Evolutionary conservation across 306 rosid genomes (phyloP), one percentile per base, ranked within the genome.

Genomic region (Vigna reflexopilosa): DNA sequence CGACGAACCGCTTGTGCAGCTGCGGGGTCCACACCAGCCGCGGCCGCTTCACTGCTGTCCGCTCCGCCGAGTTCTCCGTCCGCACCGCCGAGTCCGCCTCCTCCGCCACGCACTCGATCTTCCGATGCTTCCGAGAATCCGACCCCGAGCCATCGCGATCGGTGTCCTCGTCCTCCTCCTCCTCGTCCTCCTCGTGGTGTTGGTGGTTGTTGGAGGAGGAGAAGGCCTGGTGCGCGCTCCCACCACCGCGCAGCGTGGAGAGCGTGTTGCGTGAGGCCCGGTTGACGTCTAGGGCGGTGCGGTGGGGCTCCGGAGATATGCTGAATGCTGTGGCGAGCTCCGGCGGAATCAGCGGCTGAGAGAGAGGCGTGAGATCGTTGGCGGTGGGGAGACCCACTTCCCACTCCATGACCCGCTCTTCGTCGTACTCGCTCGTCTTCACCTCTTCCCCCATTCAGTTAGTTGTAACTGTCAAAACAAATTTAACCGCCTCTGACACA

Each of bases 21-120:
- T 93, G 96, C 30, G 99, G 94, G 4, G 94, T 96, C 99, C 99
- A 96, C 3, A 93, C 97, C 6, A 96, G 84, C 49, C 99, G 74
- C 7, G 93, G 93, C 56, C 99, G 87, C 85, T 93, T 92, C 51
- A 83, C 36, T 44, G 85, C 65, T 66, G 72, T 50, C 48, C 68
- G 48, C n/a, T 78, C 67, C 10, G 32, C 28, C 59, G 62, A 34
- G 34, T 20, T 67, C 40, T 69, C 74, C 26, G 77, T 79, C 63
- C 85, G 75, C 70, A 75, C 83, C 15, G 92, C 84, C 20, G 90
- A 89, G 78, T 90, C 92, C 0, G 88, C 91, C 64, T 88, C 94
- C 73, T 87, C 96, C 5, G 77, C 96, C 4, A 72, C 79, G 12
- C 72, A 83, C 61, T 91, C 97, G 32, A 86, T 70, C 81, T 73